phyloP scores from a whole-genome alignment of 2,329 filamentous ascomycete genomes.

The Akanthomyces lecanii region DNA sequence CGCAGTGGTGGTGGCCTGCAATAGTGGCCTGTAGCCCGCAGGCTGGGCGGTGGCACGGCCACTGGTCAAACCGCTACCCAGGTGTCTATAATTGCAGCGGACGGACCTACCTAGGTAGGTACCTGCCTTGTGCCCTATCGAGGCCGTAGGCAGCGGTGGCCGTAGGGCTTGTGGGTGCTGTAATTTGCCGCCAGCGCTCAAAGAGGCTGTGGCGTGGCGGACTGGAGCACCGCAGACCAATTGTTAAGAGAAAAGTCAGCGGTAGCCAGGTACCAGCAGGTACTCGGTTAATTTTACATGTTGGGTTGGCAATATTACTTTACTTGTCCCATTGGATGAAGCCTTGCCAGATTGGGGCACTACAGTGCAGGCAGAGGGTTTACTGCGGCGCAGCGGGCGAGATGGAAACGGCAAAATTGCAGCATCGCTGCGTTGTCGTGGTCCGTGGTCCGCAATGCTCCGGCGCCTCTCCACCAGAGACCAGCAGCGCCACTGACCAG shows the following conservation, averaged over 20 bases:
- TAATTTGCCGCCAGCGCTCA: background rate
- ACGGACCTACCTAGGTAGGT: no score
- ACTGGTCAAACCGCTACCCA: background rate
- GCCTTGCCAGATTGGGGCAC: conserved; percentile 11
- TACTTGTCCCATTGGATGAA: background rate
- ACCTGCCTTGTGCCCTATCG: background rate
- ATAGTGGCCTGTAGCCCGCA: background rate
- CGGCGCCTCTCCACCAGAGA: conserved; percentile 3
- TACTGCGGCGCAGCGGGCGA: background rate
- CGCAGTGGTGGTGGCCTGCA: background rate
- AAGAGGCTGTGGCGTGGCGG: conserved; percentile 6
- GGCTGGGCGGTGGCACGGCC: background rate
- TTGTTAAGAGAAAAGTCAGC: background rate
- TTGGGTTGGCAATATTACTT: background rate
- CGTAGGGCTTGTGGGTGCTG: conserved; percentile 3
- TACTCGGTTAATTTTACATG: background rate
- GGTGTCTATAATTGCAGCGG: background rate
- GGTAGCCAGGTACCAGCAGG: background rate
- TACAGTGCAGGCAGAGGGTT: background rate
- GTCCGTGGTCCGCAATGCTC: conserved; percentile 15
- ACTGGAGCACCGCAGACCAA: background rate
- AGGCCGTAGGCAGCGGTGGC: background rate
- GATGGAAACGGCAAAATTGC: background rate
- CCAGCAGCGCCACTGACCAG: background rate
- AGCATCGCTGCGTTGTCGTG: background rate